Base-by-base conservation (phyloP, 2,329 filamentous ascomycete genomes). In the Ophiostoma ulmi region DNA sequence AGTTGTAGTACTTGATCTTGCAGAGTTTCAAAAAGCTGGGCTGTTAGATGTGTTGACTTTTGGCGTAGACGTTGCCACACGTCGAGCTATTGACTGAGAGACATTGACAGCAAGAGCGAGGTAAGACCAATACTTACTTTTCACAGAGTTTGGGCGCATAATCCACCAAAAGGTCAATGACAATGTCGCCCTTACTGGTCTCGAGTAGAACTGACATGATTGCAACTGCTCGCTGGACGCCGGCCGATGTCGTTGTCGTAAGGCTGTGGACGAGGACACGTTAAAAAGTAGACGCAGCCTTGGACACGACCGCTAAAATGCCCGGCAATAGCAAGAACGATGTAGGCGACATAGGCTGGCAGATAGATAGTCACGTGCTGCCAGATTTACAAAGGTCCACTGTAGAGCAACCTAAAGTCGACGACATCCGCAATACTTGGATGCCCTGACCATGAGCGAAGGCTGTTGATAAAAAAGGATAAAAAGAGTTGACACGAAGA, bases 1-100 rank as follows among this genome's bases (percentile, higher is more conserved):
- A 98, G 83, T 98, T 98, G 88, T 97, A 99, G 83, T 98, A 99
- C 83, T 97, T 99, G 81, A 93, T 85, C 83, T 98, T 98, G 88
- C 95, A 97, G 76, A 99, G 91, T 85, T 99, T 98, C 71, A 99
- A 84, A 80, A 99, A 98, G 85, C 93, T 96, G 80, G 83, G 84
- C 83, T 1, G 39, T 67, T 38, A 26, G 69, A 20, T n/a, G 11
- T 5, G 7, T 0, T 4, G 8, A 36, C 7, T 48, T 17, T 31
- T 31, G 31, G 31, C 17, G 44, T 48, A n/a, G 44, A 48, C 7
- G 44, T n/a, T 48, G 3, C 1, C n/a, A 26, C 11, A 13, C 35
- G 58, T 2, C 35, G 52, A 55, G 38, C n/a, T 61, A 22, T 31
- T 61, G 55, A 61, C 55, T 31, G 55, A 3, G n/a, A 11, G 1